Evolutionary conservation across 2,329 filamentous ascomycete genomes (phyloP).

Genomic region (Ceratocystis papillata): DNA sequence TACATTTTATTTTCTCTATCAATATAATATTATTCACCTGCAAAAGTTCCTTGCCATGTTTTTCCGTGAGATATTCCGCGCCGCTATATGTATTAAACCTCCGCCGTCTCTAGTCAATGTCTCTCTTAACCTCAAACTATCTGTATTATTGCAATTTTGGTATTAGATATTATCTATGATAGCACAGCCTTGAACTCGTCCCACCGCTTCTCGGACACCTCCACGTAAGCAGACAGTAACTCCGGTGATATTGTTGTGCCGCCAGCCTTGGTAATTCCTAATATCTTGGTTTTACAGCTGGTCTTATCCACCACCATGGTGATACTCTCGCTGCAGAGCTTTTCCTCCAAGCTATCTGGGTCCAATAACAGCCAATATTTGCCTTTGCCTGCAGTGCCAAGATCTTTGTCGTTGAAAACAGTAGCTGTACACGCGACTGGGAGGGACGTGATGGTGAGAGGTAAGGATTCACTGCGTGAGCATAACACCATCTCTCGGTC

Average conservation of each 20-base stretch:
- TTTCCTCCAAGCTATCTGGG: constrained; percentile 83
- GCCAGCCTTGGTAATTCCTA: constrained; percentile 73
- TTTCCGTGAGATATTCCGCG: no score
- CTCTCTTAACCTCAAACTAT: no score
- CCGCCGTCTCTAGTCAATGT: no score
- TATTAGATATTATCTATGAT: constrained; percentile 16
- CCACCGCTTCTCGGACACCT: constrained; percentile 25
- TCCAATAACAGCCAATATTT: constrained; percentile 72
- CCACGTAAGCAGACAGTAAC: constrained; percentile 30
- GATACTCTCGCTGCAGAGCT: constrained; percentile 69
- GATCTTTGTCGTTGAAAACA: constrained; percentile 53
- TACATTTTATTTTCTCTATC: constrained; percentile 47
- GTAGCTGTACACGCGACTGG: constrained; percentile 69
- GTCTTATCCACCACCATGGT: constrained; percentile 64
- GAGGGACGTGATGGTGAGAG: constrained; percentile 51
- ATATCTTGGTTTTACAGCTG: constrained; percentile 44
- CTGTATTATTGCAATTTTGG: neutral
- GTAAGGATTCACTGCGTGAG: constrained; percentile 45
- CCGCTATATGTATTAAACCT: no score
- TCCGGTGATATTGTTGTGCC: constrained; percentile 58
- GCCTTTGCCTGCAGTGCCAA: constrained; percentile 28
- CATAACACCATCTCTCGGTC: constrained; percentile 74
- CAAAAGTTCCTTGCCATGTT: neutral
- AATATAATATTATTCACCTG: neutral
- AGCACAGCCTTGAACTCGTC: constrained; percentile 32